Conservation (phyloP, 345 rosid genomes). For the Erucastrum elatum region DNA sequence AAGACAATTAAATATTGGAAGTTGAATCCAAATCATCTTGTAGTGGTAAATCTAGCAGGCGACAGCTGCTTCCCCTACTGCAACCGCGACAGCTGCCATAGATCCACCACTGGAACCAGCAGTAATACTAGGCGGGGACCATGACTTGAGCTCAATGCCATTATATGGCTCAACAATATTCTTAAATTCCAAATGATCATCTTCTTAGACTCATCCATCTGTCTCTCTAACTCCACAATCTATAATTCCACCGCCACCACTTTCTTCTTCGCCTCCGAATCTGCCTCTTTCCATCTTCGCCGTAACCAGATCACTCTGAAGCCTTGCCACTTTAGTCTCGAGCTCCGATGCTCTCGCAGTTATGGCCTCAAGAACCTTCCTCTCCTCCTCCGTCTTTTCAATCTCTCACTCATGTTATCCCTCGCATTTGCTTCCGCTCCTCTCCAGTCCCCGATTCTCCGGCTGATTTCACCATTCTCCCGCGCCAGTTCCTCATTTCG, state of each 20-base stretch:
- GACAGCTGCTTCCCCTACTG: slow-evolving; percentile 41
- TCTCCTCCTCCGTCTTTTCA: slow-evolving; percentile 54
- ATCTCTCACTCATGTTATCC: slow-evolving; percentile 47
- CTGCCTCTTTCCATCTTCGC: no score
- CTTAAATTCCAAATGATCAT: slow-evolving; percentile 42
- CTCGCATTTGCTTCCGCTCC: slow-evolving; percentile 42
- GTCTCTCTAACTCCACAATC: slow-evolving; percentile 43
- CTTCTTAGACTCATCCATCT: slow-evolving; percentile 48
- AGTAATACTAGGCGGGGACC: slow-evolving; percentile 6
- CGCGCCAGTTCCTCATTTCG: slow-evolving; percentile 49
- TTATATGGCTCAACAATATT: slow-evolving; percentile 44
- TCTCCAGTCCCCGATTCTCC: slow-evolving; percentile 41
- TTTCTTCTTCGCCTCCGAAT: no score
- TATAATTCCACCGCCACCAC: slow-evolving; percentile 40
- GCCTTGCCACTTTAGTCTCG: slow-evolving; percentile 4
- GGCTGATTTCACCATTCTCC: slow-evolving; percentile 44
- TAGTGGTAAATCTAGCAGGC: slow-evolving; percentile 47
- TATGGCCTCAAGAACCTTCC: slow-evolving; percentile 44
- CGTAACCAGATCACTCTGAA: no score
- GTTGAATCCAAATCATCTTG: slow-evolving; percentile 44
- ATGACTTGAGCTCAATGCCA: slow-evolving; percentile 40
- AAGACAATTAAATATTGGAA: not conserved
- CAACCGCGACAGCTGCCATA: slow-evolving; percentile 42
- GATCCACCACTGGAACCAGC: slow-evolving; percentile 55
- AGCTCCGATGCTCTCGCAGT: slow-evolving; percentile 46